These are phyloP conservation scores for Pezicula radicicola DNA, from an alignment of 2,329 filamentous ascomycete species.

Conservation along the genomic window DNA sequence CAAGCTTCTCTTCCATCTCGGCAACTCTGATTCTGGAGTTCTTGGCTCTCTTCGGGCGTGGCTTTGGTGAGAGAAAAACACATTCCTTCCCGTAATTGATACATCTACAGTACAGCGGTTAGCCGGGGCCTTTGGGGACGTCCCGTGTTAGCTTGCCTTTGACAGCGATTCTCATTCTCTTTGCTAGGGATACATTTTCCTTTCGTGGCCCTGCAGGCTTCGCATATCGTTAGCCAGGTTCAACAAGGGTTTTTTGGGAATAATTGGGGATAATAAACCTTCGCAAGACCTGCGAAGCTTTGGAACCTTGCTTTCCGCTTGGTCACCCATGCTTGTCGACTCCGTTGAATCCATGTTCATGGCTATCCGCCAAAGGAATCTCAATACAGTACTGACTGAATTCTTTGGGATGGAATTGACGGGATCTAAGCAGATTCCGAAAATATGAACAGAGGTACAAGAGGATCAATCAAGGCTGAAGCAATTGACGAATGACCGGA, in stretches of 20 bases:
- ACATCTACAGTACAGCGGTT: constrained; percentile 7
- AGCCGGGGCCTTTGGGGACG: background rate
- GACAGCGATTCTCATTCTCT: constrained; percentile 43
- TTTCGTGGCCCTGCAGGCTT: constrained; percentile 51
- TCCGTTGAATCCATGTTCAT: background rate
- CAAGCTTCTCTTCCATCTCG: constrained; percentile 30
- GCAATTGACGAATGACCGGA: too few species aligned
- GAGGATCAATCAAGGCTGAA: too few species aligned
- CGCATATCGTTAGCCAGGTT: too few species aligned
- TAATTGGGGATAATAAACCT: too few species aligned
- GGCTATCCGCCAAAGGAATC: too few species aligned
- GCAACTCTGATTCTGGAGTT: constrained; percentile 32
- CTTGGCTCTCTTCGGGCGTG: constrained; percentile 46
- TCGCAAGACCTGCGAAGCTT: constrained; percentile 35
- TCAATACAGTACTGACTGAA: too few species aligned
- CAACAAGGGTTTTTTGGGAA: too few species aligned
- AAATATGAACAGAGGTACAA: too few species aligned
- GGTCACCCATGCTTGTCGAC: background rate
- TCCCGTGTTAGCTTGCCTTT: constrained; percentile 37
- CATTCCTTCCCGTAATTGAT: constrained; percentile 12
- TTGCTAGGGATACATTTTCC: constrained; percentile 48
- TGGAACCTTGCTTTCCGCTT: background rate
- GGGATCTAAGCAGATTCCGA: too few species aligned
- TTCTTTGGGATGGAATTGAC: too few species aligned
- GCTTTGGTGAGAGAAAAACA: constrained; percentile 45